Conservation (phyloP, 306 rosid species). For the Acacia confusa region DNA sequence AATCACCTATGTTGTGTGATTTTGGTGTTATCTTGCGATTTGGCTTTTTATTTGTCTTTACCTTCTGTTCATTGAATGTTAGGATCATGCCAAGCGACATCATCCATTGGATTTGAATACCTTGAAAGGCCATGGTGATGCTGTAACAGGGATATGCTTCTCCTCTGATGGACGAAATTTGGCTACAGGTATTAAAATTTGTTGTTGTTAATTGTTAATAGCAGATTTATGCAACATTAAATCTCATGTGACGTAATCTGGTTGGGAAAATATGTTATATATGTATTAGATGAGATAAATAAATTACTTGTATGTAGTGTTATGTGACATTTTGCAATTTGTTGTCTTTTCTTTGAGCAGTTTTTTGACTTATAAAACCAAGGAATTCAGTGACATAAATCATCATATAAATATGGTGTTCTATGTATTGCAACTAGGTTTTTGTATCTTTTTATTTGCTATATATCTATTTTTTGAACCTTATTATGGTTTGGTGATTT, state of each 20-base stretch:
- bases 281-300: not conserved
- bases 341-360: not conserved
- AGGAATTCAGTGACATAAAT: not conserved
- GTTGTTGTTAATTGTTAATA: not conserved
- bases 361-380: not conserved
- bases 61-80: conserved; percentile 31
- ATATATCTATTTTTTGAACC: too few species aligned
- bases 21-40: not conserved
- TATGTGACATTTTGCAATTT: not conserved
- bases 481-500: too few species aligned
- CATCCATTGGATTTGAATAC: conserved; percentile 97
- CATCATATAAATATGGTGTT: not conserved
- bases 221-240: not conserved
- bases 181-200: conserved; percentile 67
- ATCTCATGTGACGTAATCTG: not conserved
- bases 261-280: not conserved
- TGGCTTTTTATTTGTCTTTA: conserved; percentile 7
- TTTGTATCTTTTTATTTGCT: too few species aligned
- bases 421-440: not conserved
- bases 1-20: not conserved
- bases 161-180: conserved; percentile 71
- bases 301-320: not conserved
- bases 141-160: conserved; percentile 80
- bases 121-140: conserved; percentile 94
- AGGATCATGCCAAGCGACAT: conserved; percentile 92